Conservation (phyloP, 768 basidiomycete species). For the Suillus clintonianus region DNA sequence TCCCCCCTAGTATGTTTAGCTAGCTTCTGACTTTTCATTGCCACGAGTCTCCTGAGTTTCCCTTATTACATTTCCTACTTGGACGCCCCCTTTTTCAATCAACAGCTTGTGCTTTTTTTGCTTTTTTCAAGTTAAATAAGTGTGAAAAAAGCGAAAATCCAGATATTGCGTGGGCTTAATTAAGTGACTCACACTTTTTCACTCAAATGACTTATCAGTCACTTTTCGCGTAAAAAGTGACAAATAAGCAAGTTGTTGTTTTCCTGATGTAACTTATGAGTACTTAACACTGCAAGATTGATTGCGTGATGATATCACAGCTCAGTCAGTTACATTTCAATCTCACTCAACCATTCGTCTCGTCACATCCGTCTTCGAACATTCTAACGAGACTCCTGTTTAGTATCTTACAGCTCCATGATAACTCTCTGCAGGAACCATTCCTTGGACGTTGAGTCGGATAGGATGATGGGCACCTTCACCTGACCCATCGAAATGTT, state of each 20-base stretch:
- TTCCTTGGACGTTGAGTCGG: not conserved
- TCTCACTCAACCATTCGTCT: too few species aligned
- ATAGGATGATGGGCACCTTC: constrained; percentile 9
- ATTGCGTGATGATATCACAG: too few species aligned
- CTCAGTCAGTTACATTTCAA: too few species aligned
- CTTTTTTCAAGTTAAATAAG: not conserved
- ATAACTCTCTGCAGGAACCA: constrained; percentile 11
- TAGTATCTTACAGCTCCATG: constrained; percentile 1
- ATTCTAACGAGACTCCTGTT: not conserved
- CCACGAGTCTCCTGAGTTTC: not conserved
- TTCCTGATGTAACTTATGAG: too few species aligned
- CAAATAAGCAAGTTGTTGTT: too few species aligned
- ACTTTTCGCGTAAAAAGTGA: not conserved
- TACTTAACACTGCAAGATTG: too few species aligned
- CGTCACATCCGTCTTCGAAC: not conserved
- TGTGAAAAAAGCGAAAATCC: not conserved
- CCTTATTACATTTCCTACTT: not conserved
- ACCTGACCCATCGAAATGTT: constrained; percentile 1
- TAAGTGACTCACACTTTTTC: not conserved
- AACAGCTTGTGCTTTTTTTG: not conserved
- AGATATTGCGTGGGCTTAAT: not conserved
- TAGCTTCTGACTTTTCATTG: too few species aligned
- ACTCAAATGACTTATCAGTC: not conserved
- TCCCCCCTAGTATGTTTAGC: not conserved
- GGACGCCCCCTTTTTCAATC: not conserved